phyloP scores from a whole-genome alignment of 176 grass and related monocot genomes.

The Ensete ventricosum region DNA sequence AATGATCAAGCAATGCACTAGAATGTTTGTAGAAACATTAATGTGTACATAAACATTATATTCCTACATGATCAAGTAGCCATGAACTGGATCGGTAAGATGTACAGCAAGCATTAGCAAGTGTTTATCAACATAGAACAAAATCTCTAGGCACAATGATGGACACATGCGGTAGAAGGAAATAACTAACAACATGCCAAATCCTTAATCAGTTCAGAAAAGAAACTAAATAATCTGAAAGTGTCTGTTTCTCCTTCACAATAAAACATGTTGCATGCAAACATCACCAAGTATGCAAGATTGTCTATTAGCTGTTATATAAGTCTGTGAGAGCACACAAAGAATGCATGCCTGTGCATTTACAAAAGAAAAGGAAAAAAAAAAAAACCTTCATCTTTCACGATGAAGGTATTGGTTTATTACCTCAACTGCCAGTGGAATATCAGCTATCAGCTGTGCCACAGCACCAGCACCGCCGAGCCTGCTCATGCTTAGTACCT shows the following conservation, averaged over 20 bases:
- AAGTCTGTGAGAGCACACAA: too few relatives aligned
- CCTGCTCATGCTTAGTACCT: constrained; percentile 99
- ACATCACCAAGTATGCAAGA: too few relatives aligned
- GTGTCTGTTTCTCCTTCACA: neutral
- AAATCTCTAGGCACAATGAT: neutral
- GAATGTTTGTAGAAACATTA: too few relatives aligned
- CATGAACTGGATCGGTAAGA: neutral
- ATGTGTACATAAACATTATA: too few relatives aligned
- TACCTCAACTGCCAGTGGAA: constrained; percentile 89
- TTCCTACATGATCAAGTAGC: neutral
- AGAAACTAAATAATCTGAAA: neutral
- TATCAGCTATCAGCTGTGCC: constrained; percentile 90
- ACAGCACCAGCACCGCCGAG: constrained; percentile 93
- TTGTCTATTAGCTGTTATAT: too few relatives aligned
- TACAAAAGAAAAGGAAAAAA: neutral
- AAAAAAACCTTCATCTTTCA: neutral
- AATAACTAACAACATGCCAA: neutral
- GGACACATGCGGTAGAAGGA: neutral
- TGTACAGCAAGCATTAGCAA: neutral
- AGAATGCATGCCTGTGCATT: neutral
- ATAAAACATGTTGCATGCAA: neutral
- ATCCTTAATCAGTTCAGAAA: neutral
- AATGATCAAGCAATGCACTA: too few relatives aligned
- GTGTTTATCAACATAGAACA: neutral
- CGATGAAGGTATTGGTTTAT: neutral